Percentiles rank a stretch among this genome's conserved stretches.
Conservation (phyloP, 768 basidiomycete species). For the Tephrocybe sp. region DNA sequence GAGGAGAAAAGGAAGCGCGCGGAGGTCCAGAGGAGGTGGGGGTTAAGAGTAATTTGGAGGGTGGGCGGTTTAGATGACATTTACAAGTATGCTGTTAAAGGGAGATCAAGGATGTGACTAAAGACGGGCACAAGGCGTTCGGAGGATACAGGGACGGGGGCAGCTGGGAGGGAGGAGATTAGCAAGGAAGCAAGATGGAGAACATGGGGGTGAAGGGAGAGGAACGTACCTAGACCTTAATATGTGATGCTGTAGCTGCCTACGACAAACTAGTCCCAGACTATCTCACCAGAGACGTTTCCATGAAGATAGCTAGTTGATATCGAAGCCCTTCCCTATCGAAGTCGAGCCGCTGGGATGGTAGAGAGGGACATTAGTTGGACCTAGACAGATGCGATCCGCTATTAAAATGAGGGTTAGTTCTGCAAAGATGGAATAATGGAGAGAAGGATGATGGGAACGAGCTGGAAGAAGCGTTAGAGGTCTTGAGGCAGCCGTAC, state of each 20-base stretch:
- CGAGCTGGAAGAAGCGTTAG: too few relatives aligned
- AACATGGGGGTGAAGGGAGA: background rate
- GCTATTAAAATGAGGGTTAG: too few relatives aligned
- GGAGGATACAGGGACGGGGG: constrained; percentile 49
- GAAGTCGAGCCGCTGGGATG: constrained; percentile 48
- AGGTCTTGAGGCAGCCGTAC: too few relatives aligned
- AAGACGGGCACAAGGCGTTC: constrained; percentile 62
- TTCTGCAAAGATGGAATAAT: too few relatives aligned
- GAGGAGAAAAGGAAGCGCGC: constrained; percentile 65
- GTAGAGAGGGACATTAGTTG: constrained; percentile 51
- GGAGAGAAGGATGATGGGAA: too few relatives aligned
- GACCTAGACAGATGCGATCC: constrained; percentile 63
- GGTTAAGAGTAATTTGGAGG: constrained; percentile 60
- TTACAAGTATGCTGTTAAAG: constrained; percentile 73
- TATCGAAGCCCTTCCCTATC: constrained; percentile 44
- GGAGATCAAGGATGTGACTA: constrained; percentile 74
- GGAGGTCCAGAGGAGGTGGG: constrained; percentile 48
- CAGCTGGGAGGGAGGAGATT: constrained; percentile 40
- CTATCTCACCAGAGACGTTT: constrained; percentile 57
- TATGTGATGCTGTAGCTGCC: constrained; percentile 63
- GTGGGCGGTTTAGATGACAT: constrained; percentile 47
- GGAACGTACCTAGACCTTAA: constrained; percentile 67
- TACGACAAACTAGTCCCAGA: constrained; percentile 65
- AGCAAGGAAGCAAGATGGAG: background rate
- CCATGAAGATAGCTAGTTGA: constrained; percentile 65